phyloP scores from a whole-genome alignment of 257 asterid species.

The Nicotiana tabacum region DNA sequence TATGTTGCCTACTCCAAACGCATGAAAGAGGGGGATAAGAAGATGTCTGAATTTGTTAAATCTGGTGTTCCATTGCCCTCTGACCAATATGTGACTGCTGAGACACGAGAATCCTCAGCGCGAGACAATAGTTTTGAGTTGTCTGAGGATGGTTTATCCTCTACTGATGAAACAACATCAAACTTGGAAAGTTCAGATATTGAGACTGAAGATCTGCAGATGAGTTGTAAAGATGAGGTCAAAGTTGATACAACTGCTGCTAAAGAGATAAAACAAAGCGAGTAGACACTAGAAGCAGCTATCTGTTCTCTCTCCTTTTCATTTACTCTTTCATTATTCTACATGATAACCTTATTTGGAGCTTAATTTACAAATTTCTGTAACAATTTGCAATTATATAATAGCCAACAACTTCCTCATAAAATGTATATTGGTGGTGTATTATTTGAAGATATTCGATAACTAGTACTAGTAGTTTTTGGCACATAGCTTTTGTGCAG shows the following conservation, averaged over 20 bases:
- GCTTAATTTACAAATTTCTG: neutral
- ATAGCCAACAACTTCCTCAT: neutral
- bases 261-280: neutral
- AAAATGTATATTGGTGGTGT: neutral
- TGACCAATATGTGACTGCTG: constrained; percentile 19
- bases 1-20: constrained; percentile 37
- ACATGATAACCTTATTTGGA: neutral
- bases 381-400: neutral
- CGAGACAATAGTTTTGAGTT: constrained; percentile 25
- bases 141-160: constrained; percentile 31
- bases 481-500: neutral
- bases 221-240: constrained; percentile 10
- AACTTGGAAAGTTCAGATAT: constrained; percentile 15
- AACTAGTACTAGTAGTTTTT: neutral
- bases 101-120: constrained; percentile 12
- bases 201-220: constrained; percentile 18
- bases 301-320: neutral
- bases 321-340: neutral
- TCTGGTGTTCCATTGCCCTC: constrained; percentile 26
- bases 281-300: neutral
- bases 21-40: constrained; percentile 46
- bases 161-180: constrained; percentile 16
- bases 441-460: neutral
- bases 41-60: constrained; percentile 17
- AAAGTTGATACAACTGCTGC: neutral